phyloP scores from a whole-genome alignment of 1,284 basidiomycete genomes.

The Cystobasidium sp. region DNA sequence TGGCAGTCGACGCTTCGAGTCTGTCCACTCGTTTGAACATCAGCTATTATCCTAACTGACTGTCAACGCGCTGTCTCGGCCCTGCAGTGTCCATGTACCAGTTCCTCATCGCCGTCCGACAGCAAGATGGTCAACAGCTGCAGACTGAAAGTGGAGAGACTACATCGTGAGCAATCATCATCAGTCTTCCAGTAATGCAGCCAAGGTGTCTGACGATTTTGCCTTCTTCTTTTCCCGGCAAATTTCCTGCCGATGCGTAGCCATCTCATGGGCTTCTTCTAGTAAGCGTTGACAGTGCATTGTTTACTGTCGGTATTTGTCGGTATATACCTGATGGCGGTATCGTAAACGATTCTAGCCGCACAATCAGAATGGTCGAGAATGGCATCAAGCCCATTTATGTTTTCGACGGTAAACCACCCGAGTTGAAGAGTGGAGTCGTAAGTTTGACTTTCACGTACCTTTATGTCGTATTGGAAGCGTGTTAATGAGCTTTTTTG shows the following conservation, averaged over 20 bases:
- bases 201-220: neutral
- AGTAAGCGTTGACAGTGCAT: constrained; percentile 61
- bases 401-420: constrained; percentile 98
- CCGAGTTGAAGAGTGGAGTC: constrained; percentile 93
- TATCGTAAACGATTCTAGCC: neutral
- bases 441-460: constrained; percentile 63
- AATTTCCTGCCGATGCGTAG: constrained; percentile 58
- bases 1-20: constrained; percentile 88
- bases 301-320: no score
- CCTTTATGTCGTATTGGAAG: neutral
- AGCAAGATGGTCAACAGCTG: constrained; percentile 92
- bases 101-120: constrained; percentile 96
- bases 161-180: constrained; percentile 65
- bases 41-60: neutral
- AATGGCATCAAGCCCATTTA: constrained; percentile 98
- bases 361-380: constrained; percentile 94
- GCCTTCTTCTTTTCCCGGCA: neutral
- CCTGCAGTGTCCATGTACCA: constrained; percentile 64
- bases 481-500: neutral
- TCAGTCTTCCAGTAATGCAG: neutral
- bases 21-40: neutral
- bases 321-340: neutral
- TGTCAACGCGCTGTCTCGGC: neutral
- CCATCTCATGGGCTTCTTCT: constrained; percentile 98
- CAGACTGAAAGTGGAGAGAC: constrained; percentile 97